These are phyloP conservation scores for Secale cereale DNA, from an alignment of 176 grass and related monocot species.

Conservation along the genomic window DNA sequence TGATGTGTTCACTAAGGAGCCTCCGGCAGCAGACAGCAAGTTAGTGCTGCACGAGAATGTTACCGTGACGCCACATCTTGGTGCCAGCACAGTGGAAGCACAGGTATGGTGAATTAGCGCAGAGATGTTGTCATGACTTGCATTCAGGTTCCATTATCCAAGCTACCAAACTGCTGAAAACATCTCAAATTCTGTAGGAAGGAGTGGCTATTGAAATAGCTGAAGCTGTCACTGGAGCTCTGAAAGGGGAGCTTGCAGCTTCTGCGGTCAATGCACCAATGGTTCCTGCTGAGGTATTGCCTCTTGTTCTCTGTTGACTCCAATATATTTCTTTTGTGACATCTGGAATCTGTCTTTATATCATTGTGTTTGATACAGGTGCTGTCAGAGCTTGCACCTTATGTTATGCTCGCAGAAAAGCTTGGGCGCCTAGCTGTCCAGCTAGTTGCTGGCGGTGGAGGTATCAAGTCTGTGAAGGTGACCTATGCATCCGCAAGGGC, in stretches of 20 bases:
- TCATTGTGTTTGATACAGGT: slow-evolving; percentile 40
- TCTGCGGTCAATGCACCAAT: slow-evolving; percentile 87
- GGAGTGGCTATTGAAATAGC: slow-evolving; percentile 94
- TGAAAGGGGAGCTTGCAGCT: slow-evolving; percentile 88
- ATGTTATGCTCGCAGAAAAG: slow-evolving; percentile 73
- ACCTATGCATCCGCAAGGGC: slow-evolving; percentile 69
- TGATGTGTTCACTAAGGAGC: slow-evolving; percentile 86
- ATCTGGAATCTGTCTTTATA: not conserved
- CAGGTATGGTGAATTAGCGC: slow-evolving; percentile 46
- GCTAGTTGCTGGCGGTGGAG: slow-evolving; percentile 77
- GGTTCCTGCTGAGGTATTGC: slow-evolving; percentile 76
- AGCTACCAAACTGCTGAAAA: slow-evolving; percentile 15
- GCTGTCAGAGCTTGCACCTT: slow-evolving; percentile 82
- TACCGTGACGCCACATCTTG: slow-evolving; percentile 87
- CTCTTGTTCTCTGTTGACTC: not conserved
- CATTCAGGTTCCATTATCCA: not conserved
- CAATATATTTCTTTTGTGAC: not conserved
- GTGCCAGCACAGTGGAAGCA: slow-evolving; percentile 89
- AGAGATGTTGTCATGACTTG: not conserved
- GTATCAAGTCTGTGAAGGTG: slow-evolving; percentile 89
- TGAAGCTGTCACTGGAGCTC: slow-evolving; percentile 92
- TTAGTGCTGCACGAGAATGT: slow-evolving; percentile 86
- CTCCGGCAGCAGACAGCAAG: slow-evolving; percentile 67
- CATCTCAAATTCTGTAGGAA: slow-evolving; percentile 45
- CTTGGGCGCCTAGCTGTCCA: slow-evolving; percentile 82